Percentiles rank a stretch among this genome's conserved stretches.
These are phyloP conservation scores for Fusarium musae DNA, from an alignment of 2,329 filamentous ascomycete genomes.

Conservation along the genomic window DNA sequence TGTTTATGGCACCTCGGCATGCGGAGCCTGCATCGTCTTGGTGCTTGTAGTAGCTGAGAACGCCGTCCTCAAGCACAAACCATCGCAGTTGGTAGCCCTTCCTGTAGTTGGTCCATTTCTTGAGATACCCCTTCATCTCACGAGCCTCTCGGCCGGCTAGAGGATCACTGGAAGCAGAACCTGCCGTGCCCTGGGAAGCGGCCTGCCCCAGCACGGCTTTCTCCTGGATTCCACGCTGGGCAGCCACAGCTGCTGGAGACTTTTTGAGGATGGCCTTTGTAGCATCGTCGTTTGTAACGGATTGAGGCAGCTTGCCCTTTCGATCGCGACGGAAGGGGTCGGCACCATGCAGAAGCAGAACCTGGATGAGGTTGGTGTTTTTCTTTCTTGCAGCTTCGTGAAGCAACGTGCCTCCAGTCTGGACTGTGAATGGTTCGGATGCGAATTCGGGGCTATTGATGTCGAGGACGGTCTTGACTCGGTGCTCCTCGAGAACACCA, in stretches of 20 bases:
- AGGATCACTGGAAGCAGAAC: constrained; percentile 66
- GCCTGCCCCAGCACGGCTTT: constrained; percentile 90
- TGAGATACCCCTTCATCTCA: constrained; percentile 98
- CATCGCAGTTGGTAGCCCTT: constrained; percentile 96
- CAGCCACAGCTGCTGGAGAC: constrained; percentile 92
- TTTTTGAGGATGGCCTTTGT: constrained; percentile 90
- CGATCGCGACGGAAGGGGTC: constrained; percentile 96
- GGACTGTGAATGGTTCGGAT: constrained; percentile 79
- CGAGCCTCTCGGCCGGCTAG: constrained; percentile 85
- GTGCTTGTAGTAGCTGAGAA: constrained; percentile 98
- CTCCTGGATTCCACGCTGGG: constrained; percentile 95
- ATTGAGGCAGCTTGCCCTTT: constrained; percentile 94
- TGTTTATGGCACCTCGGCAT: constrained; percentile 97
- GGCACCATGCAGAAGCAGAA: constrained; percentile 90
- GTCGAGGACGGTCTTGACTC: constrained; percentile 87
- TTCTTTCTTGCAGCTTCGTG: constrained; percentile 92
- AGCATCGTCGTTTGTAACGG: constrained; percentile 93
- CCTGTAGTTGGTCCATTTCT: constrained; percentile 99
- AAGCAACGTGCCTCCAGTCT: constrained; percentile 89
- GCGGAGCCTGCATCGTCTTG: constrained; percentile 97
- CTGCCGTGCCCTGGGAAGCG: constrained; percentile 64
- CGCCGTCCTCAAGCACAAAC: constrained; percentile 98
- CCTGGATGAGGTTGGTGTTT: constrained; percentile 87
- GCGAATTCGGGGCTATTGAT: constrained; percentile 92
- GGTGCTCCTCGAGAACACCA: constrained; percentile 82